phyloP scores from a whole-genome alignment of 768 basidiomycete genomes.

The Russula griseocarnosa region DNA sequence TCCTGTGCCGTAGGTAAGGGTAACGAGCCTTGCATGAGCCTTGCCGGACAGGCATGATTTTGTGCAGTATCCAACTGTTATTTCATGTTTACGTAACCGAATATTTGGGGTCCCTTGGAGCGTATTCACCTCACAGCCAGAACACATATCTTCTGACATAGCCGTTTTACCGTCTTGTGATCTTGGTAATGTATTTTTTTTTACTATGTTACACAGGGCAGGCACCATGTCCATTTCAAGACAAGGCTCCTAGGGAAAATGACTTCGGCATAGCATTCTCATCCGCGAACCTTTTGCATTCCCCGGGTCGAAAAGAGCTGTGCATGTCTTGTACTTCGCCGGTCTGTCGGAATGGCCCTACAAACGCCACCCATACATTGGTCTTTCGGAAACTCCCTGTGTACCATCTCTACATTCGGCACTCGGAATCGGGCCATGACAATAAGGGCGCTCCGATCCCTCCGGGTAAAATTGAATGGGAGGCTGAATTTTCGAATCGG shows the following conservation, averaged over 20 bases:
- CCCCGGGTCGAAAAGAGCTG: neutral
- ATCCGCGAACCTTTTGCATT: constrained; percentile 24
- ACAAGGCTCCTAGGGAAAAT: neutral
- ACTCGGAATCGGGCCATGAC: neutral
- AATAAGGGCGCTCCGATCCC: constrained; percentile 8
- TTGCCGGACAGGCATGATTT: too few species aligned
- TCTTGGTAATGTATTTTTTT: neutral
- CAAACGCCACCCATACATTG: neutral
- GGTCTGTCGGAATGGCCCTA: neutral
- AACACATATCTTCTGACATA: neutral
- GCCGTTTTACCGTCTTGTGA: neutral
- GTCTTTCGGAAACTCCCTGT: neutral
- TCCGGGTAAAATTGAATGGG: neutral
- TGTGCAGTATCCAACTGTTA: too few species aligned
- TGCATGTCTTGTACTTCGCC: neutral
- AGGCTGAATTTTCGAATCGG: neutral
- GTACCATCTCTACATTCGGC: neutral
- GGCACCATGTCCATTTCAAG: neutral
- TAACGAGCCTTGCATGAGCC: too few species aligned
- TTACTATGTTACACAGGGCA: neutral
- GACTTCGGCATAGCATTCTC: constrained; percentile 4
- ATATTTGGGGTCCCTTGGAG: neutral
- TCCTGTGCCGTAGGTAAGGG: too few species aligned
- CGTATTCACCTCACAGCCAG: neutral
- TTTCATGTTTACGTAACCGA: neutral